Conservation (phyloP, 2,329 filamentous ascomycete genomes). For the Lachnellula arida region DNA sequence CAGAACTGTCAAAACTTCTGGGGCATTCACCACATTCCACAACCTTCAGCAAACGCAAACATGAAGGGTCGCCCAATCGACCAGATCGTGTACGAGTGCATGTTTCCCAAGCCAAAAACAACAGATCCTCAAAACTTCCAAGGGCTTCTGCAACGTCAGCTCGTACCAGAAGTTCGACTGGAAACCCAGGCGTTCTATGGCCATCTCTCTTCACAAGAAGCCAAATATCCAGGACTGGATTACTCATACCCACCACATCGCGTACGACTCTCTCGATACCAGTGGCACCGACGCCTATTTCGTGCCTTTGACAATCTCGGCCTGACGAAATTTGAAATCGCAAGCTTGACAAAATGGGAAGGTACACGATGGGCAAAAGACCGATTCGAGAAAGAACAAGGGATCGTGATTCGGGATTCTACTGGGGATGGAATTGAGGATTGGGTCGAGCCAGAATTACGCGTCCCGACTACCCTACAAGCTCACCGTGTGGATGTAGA, state of each 20-base stretch:
- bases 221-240: constrained; percentile 77
- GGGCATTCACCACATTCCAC: constrained; percentile 8
- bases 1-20: neutral
- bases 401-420: constrained; percentile 64
- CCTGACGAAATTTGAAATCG: constrained; percentile 66
- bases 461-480: constrained; percentile 14
- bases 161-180: constrained; percentile 70
- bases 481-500: constrained; percentile 22
- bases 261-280: constrained; percentile 71
- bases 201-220: constrained; percentile 72
- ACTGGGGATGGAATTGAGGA: constrained; percentile 62
- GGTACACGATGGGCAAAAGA: constrained; percentile 80
- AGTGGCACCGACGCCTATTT: constrained; percentile 72
- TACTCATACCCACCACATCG: constrained; percentile 70
- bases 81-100: constrained; percentile 67
- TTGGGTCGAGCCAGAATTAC: constrained; percentile 49
- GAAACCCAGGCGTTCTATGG: constrained; percentile 72
- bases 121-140: constrained; percentile 69
- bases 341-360: constrained; percentile 73
- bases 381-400: constrained; percentile 71
- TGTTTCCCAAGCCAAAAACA: constrained; percentile 64
- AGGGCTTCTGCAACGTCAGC: constrained; percentile 62
- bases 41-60: neutral
- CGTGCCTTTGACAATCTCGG: constrained; percentile 66
- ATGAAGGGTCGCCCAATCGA: constrained; percentile 72